Conservation (phyloP, 83 land plant genomes). For the Picea mariana region DNA sequence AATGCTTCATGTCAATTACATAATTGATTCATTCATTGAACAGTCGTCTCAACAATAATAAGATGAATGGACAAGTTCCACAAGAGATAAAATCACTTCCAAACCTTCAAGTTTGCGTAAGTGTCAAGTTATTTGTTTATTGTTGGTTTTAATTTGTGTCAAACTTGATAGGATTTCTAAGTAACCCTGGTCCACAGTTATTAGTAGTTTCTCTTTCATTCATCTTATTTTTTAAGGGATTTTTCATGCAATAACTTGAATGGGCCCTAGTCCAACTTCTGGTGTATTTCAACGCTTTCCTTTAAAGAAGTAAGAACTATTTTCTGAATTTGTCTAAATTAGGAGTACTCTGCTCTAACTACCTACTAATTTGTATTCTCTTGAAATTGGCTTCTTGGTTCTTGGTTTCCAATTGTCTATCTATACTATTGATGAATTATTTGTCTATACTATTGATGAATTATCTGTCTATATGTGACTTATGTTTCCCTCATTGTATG, state of each 20-base stretch:
- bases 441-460: no score
- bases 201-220: neutral
- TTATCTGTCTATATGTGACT: no score
- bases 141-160: neutral
- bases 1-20: neutral
- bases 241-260: constrained; percentile 67
- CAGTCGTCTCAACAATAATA: constrained; percentile 22
- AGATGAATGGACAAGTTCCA: neutral
- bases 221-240: constrained; percentile 43
- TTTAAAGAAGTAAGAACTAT: neutral
- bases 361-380: no score
- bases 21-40: neutral
- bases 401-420: no score
- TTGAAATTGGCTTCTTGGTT: no score
- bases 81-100: neutral
- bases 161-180: no score
- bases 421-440: no score
- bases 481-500: no score
- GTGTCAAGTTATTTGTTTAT: neutral
- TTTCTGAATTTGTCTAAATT: no score
- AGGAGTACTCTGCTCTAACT: no score
- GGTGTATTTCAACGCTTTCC: constrained; percentile 81
- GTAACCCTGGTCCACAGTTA: neutral
- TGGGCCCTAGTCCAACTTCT: constrained; percentile 49
- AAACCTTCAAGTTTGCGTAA: neutral